Conservation (phyloP, 1,139 yeast species). For the Wickerhamomyces sp. region DNA sequence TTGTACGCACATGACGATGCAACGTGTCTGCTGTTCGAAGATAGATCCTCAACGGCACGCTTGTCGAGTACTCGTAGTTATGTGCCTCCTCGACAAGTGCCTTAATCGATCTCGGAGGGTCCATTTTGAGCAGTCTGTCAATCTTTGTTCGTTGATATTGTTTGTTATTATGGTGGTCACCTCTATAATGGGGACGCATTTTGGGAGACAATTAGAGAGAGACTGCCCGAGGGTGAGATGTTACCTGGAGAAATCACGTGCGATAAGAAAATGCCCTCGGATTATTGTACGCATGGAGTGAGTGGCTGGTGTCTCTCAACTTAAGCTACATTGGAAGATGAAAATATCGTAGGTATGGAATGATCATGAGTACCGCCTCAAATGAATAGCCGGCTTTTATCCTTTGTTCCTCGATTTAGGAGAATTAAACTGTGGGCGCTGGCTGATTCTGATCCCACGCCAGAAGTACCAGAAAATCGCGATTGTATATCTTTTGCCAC, state of each 20-base stretch:
- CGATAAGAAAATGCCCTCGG: slow-evolving; percentile 2
- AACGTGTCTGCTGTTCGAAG: slow-evolving; percentile 28
- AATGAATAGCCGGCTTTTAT: no score
- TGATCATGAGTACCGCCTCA: no score
- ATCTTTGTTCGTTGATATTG: background rate
- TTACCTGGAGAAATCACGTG: no score
- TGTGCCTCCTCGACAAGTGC: slow-evolving; percentile 37
- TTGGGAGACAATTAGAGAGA: background rate
- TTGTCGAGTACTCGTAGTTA: slow-evolving; percentile 37
- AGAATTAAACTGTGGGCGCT: no score
- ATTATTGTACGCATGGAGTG: no score
- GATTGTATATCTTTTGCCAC: background rate
- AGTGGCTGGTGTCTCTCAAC: no score
- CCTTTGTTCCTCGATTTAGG: no score
- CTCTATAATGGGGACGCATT: background rate
- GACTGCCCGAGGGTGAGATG: no score
- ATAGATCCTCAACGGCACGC: slow-evolving; percentile 40
- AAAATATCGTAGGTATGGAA: no score
- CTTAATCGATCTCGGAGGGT: slow-evolving; percentile 16
- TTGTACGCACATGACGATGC: slow-evolving; percentile 29
- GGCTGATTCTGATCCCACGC: no score
- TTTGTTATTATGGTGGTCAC: background rate
- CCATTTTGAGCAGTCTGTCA: slow-evolving; percentile 1
- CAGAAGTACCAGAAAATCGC: no score
- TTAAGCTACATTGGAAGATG: no score